Evolutionary conservation across 208 protist genomes (phyloP), one percentile per base, ranked within the genome.

Genomic region (Wallacemonas sp.): DNA sequence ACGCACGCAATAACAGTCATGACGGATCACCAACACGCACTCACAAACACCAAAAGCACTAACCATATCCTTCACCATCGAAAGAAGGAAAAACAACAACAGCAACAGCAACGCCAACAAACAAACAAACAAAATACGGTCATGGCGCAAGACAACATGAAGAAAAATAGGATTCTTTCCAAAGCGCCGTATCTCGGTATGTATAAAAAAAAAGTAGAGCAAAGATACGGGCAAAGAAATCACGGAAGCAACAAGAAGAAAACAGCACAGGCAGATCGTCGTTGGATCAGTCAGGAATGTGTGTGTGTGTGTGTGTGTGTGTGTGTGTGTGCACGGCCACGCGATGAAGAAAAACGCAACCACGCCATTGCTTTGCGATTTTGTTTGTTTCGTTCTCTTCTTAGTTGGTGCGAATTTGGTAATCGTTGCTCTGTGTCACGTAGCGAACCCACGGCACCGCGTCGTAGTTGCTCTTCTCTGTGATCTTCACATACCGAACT

Each of bases 371-470:
- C n/a, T n/a, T n/a, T n/a, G n/a, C n/a, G n/a, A n/a, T n/a, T n/a
- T n/a, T n/a, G n/a, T 42, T 17, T 42, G 12, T 8, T 41, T 5
- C 21, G 38, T 42, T 38, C 27, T 33, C 61, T 60, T 19, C 39
- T 62, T 86, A 94, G 49, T 90, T 69, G 2, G 80, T 97, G 9
- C 97, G 88, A 15, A 99, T 71, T 66, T 98, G 87, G 72, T 99
- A 99, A 46, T 98, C 93, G 5, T 98, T 98, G 69, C 91, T 98
- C 75, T 97, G 82, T 17, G 98, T 99, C 17, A 99, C 89, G 81
- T 99, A 99, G n/a, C 98, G 88, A 45, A 99, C 98, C 98, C 98
- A 99, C 33, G 98, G 98, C 17, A 98, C 73, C 3, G 98, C 96
- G 68, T 97, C 77, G 70, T 99, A 99, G 69, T 97, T 96, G 26